Base-by-base conservation (phyloP, 164 flowering plant genomes). In the Macadamia tetraphylla region DNA sequence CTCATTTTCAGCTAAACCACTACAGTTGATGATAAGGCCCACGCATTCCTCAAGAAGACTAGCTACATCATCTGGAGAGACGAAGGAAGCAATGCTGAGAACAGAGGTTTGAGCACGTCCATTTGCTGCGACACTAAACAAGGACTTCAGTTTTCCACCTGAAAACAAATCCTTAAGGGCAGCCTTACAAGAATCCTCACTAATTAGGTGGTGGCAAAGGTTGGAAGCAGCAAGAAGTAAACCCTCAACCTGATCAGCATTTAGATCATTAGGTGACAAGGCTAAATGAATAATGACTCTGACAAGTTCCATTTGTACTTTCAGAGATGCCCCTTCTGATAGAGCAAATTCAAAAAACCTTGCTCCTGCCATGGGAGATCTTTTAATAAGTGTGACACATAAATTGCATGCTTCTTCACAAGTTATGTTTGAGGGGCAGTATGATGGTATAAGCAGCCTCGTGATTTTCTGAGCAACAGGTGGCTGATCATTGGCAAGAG, bases 331-430 rank as follows among this genome's bases (percentile, higher is more conserved):
- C 66, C 93, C 98, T 83, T 89, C 90, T 58, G 70, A 66, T 52
- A 71, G 59, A 64, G 81, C 82, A 79, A 82, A 88, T 73, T 95
- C 89, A 74, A 96, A 95, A 71, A 95, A 89, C 73, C 91, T 83
- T 66, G 94, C 96, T 57, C 98, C 98, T 67, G 94, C 96, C 58
- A 72, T 44, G 1, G 99, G 98, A 43, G 88, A 83, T 77, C 96
- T 88, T 82, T 78, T 92, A 31, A 92, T 79, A 30, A 95, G 95
- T 40, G 88, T 81, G 14, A 89, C 60, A 74, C 88, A 91, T 18
- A 96, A 93, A 58, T 66, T 75, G 73, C 97, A 92, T 71, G 96
- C 98, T 82, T 88, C 92, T 81, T 85, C 84, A 52, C 58, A 40
- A 29, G 71, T 73, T 29, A 88, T 77, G 71, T 80, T 88, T 49